A percentile compares a stretch with the other conserved stretches of the same genome.
These are phyloP conservation scores for Penicillium sp. DNA, from an alignment of 2,329 filamentous ascomycete genomes.

Conservation along the genomic window DNA sequence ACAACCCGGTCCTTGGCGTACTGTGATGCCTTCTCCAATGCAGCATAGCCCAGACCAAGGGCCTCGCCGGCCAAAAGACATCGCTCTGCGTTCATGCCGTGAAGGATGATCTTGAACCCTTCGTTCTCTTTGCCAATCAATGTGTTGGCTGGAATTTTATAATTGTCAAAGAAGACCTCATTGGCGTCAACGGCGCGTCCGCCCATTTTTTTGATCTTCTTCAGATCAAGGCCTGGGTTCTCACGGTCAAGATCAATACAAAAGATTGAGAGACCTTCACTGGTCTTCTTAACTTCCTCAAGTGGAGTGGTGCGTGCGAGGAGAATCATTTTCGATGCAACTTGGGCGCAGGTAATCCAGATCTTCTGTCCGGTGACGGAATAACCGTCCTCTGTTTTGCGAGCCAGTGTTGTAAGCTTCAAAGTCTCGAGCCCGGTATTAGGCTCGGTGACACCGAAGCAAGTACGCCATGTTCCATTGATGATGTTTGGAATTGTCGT, in stretches of 20 bases:
- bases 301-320: constrained; percentile 73
- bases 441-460: constrained; percentile 85
- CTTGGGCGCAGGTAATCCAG: constrained; percentile 85
- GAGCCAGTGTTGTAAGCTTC: constrained; percentile 67
- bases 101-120: constrained; percentile 77
- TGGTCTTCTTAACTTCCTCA: constrained; percentile 68
- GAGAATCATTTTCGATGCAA: constrained; percentile 80
- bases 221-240: constrained; percentile 64
- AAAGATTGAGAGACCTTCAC: constrained; percentile 77
- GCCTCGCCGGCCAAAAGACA: constrained; percentile 78
- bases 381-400: constrained; percentile 63
- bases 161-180: constrained; percentile 84
- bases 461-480: constrained; percentile 69
- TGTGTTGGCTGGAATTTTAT: constrained; percentile 63
- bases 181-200: constrained; percentile 81
- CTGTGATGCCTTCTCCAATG: constrained; percentile 60
- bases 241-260: constrained; percentile 72
- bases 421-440: constrained; percentile 79
- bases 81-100: constrained; percentile 79
- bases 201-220: constrained; percentile 82
- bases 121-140: constrained; percentile 73
- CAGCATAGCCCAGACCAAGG: constrained; percentile 76
- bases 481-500: constrained; percentile 71
- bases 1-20: constrained; percentile 68
- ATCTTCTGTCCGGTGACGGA: constrained; percentile 78